Base-by-base conservation (phyloP, 129 eudicot genomes). In the Flaveria brownii region DNA sequence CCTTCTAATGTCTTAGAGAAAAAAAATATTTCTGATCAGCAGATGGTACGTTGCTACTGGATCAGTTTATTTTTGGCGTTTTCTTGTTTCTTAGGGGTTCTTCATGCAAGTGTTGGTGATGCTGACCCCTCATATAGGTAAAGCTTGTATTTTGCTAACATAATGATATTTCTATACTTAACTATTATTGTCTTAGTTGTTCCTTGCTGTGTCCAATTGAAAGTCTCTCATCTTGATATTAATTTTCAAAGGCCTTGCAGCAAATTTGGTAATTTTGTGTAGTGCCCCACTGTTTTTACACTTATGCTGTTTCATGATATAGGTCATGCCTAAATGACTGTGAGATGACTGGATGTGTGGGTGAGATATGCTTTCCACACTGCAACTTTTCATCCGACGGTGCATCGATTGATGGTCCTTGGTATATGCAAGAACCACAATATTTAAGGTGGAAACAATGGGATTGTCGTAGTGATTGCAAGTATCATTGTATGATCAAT, bases 71-170 rank as follows among this genome's bases (percentile, higher is more conserved):
- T 84, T 78, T 26, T 85, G 63, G 82, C 72, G 68, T 61, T 89
- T 62, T 82, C 83, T 14, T 89, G 80, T 80, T 76, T 43, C 60
- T 50, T 83, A 49, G 83, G 77, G 78, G 82, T 77, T 74, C 80
- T 84, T 73, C 82, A 85, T 76, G 96, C 95, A 62, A 91, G 97
- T 84, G 68, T 85, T 72, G 97, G 97, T 69, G 97, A 92, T 89
- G 85, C 85, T 71, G 96, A 92, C 66, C 91, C 88, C 14, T 39
- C 83, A 28, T 92, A 92, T 64, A 84, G 85, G 97, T 92, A 87
- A 78, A 78, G 46, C 54, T 73, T 72, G 77, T 78, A 30, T 62
- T 47, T 82, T 18, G 13, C 30, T 76, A 39, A 49, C 23, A 23
- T 49, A 14, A 9, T 28, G 14, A 30, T 42, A 5, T 26, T 33